Base-by-base conservation (phyloP, 2,329 filamentous ascomycete genomes). In the Clonostachys sp. region DNA sequence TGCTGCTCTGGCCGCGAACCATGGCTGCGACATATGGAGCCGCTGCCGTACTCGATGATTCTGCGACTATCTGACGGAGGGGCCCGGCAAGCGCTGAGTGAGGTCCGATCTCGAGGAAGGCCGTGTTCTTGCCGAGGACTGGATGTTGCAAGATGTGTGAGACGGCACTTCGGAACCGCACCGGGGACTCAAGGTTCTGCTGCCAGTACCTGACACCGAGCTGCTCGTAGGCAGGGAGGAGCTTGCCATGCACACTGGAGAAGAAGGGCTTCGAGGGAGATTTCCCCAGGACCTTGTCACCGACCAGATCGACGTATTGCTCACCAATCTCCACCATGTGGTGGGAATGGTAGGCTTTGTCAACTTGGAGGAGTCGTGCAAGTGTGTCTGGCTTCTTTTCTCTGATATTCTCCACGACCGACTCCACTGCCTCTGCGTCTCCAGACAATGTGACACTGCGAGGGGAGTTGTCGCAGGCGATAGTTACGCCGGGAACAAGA, bases 41-140 rank as follows among this genome's bases (percentile, higher is more conserved):
- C 8, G 24, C 6, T 10, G 36, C 36, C 17, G 36, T n/a, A 1
- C 50, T 46, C 13, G 43, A 44, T 8, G 51, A 41, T 18, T 49
- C 46, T 9, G 41, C 44, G 5, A 55, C 16, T 0, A 47, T 68
- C 46, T 73, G 62, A 5, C 54, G 58, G 0, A 64, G 51, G 0
- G 73, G 73, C 0, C 66, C 66, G 45, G 67, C 64, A 0, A 77
- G 61, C 0, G 71, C 69, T 0, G 71, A 61, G 41, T 68, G 65
- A 3, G 66, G 65, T 0, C 66, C 65, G 4, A 70, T 44, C 41
- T 70, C 65, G 3, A 70, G n/a, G 0, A 59, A 44, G 5, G 59
- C 38, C 13, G 67, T 41, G 12, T 66, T 57, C 7, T 36, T 20
- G 42, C 61, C 48, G 30, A 47, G 36, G 36, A n/a, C 36, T 18